These are phyloP conservation scores for Neofusicoccum sp. DNA, from an alignment of 2,329 filamentous ascomycete species.

Conservation along the genomic window DNA sequence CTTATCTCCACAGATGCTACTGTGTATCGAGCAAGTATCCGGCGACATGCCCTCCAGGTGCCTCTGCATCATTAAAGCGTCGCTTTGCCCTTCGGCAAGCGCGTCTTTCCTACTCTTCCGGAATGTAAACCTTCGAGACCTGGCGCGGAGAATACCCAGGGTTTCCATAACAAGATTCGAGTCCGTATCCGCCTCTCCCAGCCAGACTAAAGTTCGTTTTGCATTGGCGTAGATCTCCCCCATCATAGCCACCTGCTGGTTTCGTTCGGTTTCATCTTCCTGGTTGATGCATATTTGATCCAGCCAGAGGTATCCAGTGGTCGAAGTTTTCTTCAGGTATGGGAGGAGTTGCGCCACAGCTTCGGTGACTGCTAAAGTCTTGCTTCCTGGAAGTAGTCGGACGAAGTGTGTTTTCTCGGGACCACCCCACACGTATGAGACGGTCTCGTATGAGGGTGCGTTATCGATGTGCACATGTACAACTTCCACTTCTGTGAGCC, in stretches of 20 bases:
- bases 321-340: constrained; percentile 16
- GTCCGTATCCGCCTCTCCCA: constrained; percentile 24
- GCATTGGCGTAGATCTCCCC: constrained; percentile 17
- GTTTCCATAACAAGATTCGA: constrained; percentile 22
- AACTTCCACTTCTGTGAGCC: constrained; percentile 10
- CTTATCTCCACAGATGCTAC: neutral
- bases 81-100: neutral
- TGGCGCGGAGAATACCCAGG: constrained; percentile 1
- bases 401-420: constrained; percentile 5
- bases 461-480: neutral
- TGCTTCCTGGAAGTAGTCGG: constrained; percentile 7
- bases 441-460: constrained; percentile 16
- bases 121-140: neutral
- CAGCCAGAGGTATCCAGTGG: constrained; percentile 21
- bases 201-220: constrained; percentile 19
- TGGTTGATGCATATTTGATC: constrained; percentile 26
- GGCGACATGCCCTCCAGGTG: neutral
- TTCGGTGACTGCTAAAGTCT: constrained; percentile 18
- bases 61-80: neutral
- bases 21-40: neutral
- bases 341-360: constrained; percentile 1
- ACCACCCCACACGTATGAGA: constrained; percentile 25
- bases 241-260: constrained; percentile 19
- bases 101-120: neutral
- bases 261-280: constrained; percentile 19